Evolutionary conservation across 1,284 basidiomycete genomes (phyloP).

Genomic region (Leccinum subrobustum): DNA sequence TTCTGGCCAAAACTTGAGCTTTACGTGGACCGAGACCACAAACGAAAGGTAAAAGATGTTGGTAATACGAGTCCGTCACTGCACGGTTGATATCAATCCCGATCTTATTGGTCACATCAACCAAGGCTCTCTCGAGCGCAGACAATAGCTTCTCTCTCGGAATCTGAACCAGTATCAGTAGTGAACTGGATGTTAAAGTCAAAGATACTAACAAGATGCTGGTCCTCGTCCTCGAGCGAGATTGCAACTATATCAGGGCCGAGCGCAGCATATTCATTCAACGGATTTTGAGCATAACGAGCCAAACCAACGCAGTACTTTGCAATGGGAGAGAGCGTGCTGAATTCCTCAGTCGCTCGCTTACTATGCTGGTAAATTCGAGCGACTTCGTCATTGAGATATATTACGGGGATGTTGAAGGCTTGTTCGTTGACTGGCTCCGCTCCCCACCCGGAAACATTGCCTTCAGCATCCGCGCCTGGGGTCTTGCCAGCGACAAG

Average conservation of each 20-base stretch:
- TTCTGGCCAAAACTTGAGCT: too few species aligned
- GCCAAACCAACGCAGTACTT: slow-evolving; percentile 96
- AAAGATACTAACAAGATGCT: slow-evolving; percentile 72
- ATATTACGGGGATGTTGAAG: slow-evolving; percentile 74
- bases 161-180: slow-evolving; percentile 48
- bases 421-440: slow-evolving; percentile 40
- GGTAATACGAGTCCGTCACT: too few species aligned
- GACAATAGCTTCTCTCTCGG: slow-evolving; percentile 82
- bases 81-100: slow-evolving; percentile 78
- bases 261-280: slow-evolving; percentile 91
- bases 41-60: too few species aligned
- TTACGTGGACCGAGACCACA: too few species aligned
- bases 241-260: slow-evolving; percentile 81
- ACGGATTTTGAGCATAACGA: slow-evolving; percentile 89
- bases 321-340: slow-evolving; percentile 75
- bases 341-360: slow-evolving; percentile 86
- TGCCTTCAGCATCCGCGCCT: slow-evolving; percentile 27
- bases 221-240: slow-evolving; percentile 80
- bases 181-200: neutral
- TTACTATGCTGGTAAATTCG: slow-evolving; percentile 91
- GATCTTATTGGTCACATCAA: slow-evolving; percentile 88
- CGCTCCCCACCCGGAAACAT: slow-evolving; percentile 33
- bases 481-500: slow-evolving; percentile 35
- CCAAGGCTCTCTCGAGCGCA: slow-evolving; percentile 84
- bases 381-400: slow-evolving; percentile 90